phyloP scores from a whole-genome alignment of 169 alveolate genomes.

The Plasmodium inui region DNA sequence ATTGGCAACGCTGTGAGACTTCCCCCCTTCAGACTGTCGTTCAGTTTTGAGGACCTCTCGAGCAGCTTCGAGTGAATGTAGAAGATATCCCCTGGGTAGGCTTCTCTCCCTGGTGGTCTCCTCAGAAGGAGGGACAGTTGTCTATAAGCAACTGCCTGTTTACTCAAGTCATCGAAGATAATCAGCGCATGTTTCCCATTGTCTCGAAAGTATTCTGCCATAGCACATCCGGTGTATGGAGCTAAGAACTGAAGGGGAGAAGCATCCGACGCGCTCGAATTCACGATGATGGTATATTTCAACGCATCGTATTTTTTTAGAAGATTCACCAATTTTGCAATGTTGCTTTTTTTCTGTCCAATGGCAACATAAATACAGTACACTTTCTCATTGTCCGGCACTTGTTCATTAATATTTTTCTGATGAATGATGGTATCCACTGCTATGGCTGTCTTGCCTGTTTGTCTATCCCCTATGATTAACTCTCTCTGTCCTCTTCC shows the following conservation, averaged over 20 bases:
- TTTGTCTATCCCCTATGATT: constrained; percentile 98
- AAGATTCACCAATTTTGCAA: constrained; percentile 92
- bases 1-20: constrained; percentile 98
- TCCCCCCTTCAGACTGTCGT: constrained; percentile 95
- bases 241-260: constrained; percentile 98
- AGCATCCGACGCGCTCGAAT: constrained; percentile 99
- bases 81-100: constrained; percentile 98
- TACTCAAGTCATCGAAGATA: constrained; percentile 97
- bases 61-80: constrained; percentile 96
- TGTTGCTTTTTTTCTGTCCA: constrained; percentile 98
- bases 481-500: constrained; percentile 99
- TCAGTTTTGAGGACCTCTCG: constrained; percentile 98
- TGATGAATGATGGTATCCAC: constrained; percentile 96
- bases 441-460: constrained; percentile 98
- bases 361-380: constrained; percentile 99
- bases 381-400: constrained; percentile 90
- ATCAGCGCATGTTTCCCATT: constrained; percentile 96
- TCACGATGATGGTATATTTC: constrained; percentile 96
- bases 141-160: constrained; percentile 99
- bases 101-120: constrained; percentile 98
- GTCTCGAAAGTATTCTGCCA: constrained; percentile 98
- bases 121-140: constrained; percentile 95
- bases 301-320: constrained; percentile 92
- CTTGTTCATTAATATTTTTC: constrained; percentile 85
- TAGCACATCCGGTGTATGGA: constrained; percentile 98